These are phyloP conservation scores for Penicillium canariense DNA, from an alignment of 495 filamentous ascomycete genomes.

Conservation along the genomic window DNA sequence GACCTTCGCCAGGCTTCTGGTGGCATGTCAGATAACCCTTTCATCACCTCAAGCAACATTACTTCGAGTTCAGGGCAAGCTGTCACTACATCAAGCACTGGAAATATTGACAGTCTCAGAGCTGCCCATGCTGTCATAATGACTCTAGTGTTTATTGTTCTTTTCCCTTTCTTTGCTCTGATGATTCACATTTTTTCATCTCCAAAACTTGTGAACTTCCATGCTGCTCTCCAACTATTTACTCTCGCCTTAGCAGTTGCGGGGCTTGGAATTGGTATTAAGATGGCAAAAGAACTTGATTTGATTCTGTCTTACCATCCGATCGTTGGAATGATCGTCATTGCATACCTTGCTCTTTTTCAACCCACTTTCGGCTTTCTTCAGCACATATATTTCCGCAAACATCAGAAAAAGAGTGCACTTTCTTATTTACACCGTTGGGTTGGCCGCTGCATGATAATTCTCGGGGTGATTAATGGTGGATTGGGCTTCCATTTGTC, in stretches of 20 bases:
- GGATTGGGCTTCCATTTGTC: slow-evolving; percentile 62
- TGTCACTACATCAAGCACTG: slow-evolving; percentile 10
- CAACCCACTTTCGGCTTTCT: slow-evolving; percentile 63
- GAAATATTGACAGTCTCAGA: no score
- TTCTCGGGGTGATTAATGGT: slow-evolving; percentile 68
- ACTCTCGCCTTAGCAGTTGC: slow-evolving; percentile 54
- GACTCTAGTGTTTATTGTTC: slow-evolving; percentile 37
- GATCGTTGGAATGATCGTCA: slow-evolving; percentile 56
- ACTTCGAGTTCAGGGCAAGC: neutral
- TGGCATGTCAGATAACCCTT: slow-evolving; percentile 58
- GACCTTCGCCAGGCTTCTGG: slow-evolving; percentile 18
- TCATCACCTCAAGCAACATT: slow-evolving; percentile 25
- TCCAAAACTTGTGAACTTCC: slow-evolving; percentile 36
- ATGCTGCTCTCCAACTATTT: slow-evolving; percentile 58
- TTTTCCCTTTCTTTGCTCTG: slow-evolving; percentile 53
- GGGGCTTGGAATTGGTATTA: slow-evolving; percentile 63
- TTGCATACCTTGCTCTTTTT: slow-evolving; percentile 55
- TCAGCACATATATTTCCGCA: slow-evolving; percentile 56
- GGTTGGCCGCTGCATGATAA: slow-evolving; percentile 61
- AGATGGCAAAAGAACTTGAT: slow-evolving; percentile 30
- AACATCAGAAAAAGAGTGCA: slow-evolving; percentile 45
- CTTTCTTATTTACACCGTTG: slow-evolving; percentile 66
- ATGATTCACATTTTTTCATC: slow-evolving; percentile 42
- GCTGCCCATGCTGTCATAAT: slow-evolving; percentile 44
- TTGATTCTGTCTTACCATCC: slow-evolving; percentile 31